Conservation (phyloP, 352 stramenopile genomes). For the Peronospora tabacina region DNA sequence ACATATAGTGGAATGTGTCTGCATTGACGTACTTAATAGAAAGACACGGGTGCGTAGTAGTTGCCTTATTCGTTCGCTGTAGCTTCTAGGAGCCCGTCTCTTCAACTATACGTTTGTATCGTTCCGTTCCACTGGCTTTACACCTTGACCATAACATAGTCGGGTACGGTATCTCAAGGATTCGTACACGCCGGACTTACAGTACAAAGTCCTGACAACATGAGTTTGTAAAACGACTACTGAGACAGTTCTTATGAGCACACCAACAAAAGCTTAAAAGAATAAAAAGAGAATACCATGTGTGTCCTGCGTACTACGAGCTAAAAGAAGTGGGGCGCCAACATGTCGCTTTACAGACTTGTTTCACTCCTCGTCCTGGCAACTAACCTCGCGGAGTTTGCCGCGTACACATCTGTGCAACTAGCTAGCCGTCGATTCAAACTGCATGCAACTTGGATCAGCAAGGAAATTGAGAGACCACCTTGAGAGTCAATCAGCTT, state of each 20-base stretch:
- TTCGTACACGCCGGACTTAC: not conserved
- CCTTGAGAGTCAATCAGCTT: conserved; percentile 12
- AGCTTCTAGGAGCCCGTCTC: not conserved
- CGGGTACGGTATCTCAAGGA: too few species aligned
- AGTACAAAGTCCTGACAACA: not conserved
- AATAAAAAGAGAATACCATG: conserved; percentile 29
- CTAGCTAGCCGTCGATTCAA: not conserved
- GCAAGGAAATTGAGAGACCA: conserved; percentile 1
- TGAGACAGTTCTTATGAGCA: conserved; percentile 1
- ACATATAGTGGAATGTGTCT: not conserved
- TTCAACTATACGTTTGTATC: conserved; percentile 11
- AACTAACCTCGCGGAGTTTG: not conserved
- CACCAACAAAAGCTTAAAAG: conserved; percentile 23
- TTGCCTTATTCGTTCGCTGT: not conserved
- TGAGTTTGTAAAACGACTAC: conserved; percentile 4
- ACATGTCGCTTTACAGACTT: conserved; percentile 6
- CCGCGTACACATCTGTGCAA: not conserved
- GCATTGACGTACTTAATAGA: conserved; percentile 17
- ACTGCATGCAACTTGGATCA: conserved; percentile 1
- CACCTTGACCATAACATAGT: too few species aligned
- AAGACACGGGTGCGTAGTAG: conserved; percentile 1
- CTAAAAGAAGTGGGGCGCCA: conserved; percentile 16
- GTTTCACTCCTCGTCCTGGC: conserved; percentile 2
- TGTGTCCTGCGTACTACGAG: conserved; percentile 28
- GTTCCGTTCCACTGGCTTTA: conserved; percentile 11